Base-by-base conservation (phyloP, 1,284 basidiomycete genomes). In the Ceraceosorus bombacis region DNA sequence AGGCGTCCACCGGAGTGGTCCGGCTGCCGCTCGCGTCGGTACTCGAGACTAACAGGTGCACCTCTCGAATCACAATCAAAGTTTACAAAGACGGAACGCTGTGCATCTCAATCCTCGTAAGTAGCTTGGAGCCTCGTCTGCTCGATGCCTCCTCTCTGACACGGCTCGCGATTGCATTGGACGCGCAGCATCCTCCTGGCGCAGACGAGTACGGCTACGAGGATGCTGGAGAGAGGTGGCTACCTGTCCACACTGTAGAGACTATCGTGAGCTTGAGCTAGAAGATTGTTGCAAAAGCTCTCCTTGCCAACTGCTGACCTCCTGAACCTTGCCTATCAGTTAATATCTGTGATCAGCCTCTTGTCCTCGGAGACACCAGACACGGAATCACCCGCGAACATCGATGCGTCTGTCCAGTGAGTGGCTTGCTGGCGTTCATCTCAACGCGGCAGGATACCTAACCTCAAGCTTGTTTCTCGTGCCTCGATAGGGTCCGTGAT, bases 121-220 rank as follows among this genome's bases (percentile, higher is more conserved):
- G 67, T 59, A 2, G 15, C 39, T 6, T 6, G 37, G 8, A 17
- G 6, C 1, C 2, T 39, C 1, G 39, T 7, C 13, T 36, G 41
- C 43, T 53, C 48, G 10, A 13, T 49, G 27, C 6, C 5, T 49
- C 36, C 5, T 3, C 40, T 50, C 37, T 27, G 27, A 27, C 43
- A 68, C 40, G 66, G 46, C 57, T 53, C 53, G 54, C 51, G 49
- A 57, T 37, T 41, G 12, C 51, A 46, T 52, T 71, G 6, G 27
- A 27, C 27, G 27, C 27, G 3, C 67, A 91, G 89, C 94, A 99
- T 76, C 86, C 90, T 43, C 95, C 95, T 1, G 94, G 92, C 53
- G 89, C 94, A 62, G 95, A 99, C 79, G 89, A 97, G 79, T 98
- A 90, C 78, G 95, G 95, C 6, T 97, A 93, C 74, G 95, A 99